phyloP scores from a whole-genome alignment of 2,329 filamentous ascomycete genomes.

The Colletotrichum neosansevieriae region DNA sequence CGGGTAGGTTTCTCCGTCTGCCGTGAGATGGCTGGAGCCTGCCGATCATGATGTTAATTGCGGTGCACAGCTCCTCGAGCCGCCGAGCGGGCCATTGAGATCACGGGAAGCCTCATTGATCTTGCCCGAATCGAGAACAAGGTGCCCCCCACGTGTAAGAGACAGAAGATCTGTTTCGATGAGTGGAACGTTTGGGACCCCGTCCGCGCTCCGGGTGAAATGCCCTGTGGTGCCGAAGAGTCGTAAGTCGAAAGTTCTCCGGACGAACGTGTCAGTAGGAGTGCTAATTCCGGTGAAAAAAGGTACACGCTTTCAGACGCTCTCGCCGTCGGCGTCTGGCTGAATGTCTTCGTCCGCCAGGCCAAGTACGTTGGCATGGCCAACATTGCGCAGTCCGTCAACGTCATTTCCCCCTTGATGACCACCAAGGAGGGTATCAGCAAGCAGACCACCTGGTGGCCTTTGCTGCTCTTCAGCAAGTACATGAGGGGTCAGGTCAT shows the following conservation, averaged over 20 bases:
- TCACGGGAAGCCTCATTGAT: constrained; percentile 76
- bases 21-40: too few species aligned
- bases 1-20: constrained; percentile 43
- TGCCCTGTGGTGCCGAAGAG: constrained; percentile 74
- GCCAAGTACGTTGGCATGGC: constrained; percentile 80
- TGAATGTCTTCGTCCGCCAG: constrained; percentile 83
- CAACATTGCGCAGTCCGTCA: constrained; percentile 82
- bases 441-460: constrained; percentile 83
- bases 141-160: constrained; percentile 68
- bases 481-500: constrained; percentile 79
- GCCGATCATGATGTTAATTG: neutral
- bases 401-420: constrained; percentile 83
- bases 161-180: constrained; percentile 82
- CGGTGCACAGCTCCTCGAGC: constrained; percentile 66
- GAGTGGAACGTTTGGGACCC: constrained; percentile 91
- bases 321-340: constrained; percentile 79
- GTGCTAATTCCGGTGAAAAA: neutral
- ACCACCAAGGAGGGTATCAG: constrained; percentile 73
- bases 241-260: constrained; percentile 44
- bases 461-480: constrained; percentile 72
- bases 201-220: constrained; percentile 75
- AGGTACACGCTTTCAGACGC: constrained; percentile 80
- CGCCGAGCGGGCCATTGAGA: constrained; percentile 80
- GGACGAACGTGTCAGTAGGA: neutral
- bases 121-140: constrained; percentile 78